Conservation (phyloP, 768 basidiomycete genomes). For the Clitopilus hobsonii region DNA sequence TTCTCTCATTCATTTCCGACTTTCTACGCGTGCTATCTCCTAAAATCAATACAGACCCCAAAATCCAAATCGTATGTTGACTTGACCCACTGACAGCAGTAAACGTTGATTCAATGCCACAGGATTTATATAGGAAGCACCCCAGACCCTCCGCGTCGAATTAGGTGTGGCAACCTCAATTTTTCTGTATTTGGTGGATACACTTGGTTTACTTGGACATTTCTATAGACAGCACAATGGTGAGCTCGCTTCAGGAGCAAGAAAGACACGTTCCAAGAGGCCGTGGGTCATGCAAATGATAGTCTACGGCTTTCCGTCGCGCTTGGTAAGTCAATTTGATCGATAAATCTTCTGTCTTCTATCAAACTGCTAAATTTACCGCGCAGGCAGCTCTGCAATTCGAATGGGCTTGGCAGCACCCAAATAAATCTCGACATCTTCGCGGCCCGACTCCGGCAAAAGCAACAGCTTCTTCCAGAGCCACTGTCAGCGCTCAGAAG, state of each 20-base stretch:
- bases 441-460: slow-evolving; percentile 34
- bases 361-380: not conserved
- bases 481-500: slow-evolving; percentile 16
- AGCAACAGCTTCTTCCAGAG: slow-evolving; percentile 26
- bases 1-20: slow-evolving; percentile 45
- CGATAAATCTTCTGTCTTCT: not conserved
- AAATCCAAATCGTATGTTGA: slow-evolving; percentile 36
- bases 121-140: slow-evolving; percentile 80
- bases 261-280: slow-evolving; percentile 52
- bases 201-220: not conserved
- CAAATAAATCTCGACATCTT: slow-evolving; percentile 62
- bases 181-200: not conserved
- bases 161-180: slow-evolving; percentile 35
- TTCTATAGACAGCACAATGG: slow-evolving; percentile 75
- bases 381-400: slow-evolving; percentile 67
- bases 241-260: slow-evolving; percentile 65
- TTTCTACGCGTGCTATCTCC: slow-evolving; percentile 83
- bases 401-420: slow-evolving; percentile 87
- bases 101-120: slow-evolving; percentile 3
- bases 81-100: slow-evolving; percentile 1
- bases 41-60: slow-evolving; percentile 59
- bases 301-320: slow-evolving; percentile 79
- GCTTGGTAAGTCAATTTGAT: slow-evolving; percentile 29
- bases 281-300: slow-evolving; percentile 88
- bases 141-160: slow-evolving; percentile 59